A percentile compares a stretch with the other conserved stretches of the same genome.
These are phyloP conservation scores for Ceratobasidium sp. DNA, from an alignment of 1,284 basidiomycete genomes.

Conservation along the genomic window DNA sequence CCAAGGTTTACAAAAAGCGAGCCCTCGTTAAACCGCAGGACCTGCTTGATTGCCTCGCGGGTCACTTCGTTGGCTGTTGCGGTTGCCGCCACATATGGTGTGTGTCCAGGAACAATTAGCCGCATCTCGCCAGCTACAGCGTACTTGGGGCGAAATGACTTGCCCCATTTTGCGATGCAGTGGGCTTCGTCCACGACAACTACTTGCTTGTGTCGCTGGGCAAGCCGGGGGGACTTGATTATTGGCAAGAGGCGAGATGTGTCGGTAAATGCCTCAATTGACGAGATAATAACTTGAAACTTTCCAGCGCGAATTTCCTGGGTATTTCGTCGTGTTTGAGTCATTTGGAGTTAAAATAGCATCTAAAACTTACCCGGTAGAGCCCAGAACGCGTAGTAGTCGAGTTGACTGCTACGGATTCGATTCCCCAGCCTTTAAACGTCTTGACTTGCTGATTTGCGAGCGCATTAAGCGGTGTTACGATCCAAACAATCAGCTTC, in stretches of 20 bases:
- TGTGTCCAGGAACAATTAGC: background rate
- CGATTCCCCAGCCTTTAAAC: background rate
- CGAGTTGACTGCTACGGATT: constrained; percentile 13
- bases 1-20: background rate
- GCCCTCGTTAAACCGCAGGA: background rate
- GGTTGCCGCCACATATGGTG: background rate
- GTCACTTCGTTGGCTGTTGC: constrained; percentile 12
- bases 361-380: background rate
- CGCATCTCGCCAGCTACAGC: background rate
- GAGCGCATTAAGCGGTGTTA: background rate
- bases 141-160: background rate
- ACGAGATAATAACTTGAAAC: constrained; percentile 29
- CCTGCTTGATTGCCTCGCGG: constrained; percentile 20
- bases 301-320: background rate
- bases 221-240: background rate
- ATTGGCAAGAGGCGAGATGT: background rate
- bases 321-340: background rate
- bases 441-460: background rate
- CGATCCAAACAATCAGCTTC: background rate
- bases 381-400: background rate
- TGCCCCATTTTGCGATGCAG: constrained; percentile 21
- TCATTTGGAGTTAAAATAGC: background rate
- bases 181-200: constrained; percentile 37
- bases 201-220: background rate
- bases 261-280: constrained; percentile 12